Evolutionary conservation across 176 grass and related monocot genomes (phyloP), one percentile per base, ranked within the genome.

Genomic region (Eleusine coracana): DNA sequence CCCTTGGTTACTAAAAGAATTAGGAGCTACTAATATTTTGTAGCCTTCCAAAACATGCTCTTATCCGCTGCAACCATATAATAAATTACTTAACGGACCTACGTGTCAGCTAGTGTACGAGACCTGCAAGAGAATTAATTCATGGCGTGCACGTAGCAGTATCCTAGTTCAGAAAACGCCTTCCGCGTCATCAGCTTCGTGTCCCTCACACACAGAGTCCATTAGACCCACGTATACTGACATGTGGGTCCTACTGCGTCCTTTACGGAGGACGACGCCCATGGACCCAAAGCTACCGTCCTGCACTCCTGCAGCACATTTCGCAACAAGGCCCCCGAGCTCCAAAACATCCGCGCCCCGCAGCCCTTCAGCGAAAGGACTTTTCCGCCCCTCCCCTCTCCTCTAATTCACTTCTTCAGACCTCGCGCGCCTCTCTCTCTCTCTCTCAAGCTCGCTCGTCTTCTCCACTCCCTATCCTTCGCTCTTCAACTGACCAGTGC

Each of bases 391-490:
- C 87, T 81, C 16, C 8, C 2, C 8, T 3, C 65, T 36, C 58
- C 58, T 40, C 64, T 34, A 74, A 88, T 86, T 90, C 84, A 58
- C 85, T 41, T 71, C 68, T 51, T 42, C 64, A 48, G 31, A 75
- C 77, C 76, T 70, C 55, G 34, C 73, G 42, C 52, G 37, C 42
- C 83, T 74, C 45, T 38, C 36, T 56, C 85, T 73, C 44, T 45
- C 46, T 34, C 31, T 34, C 31, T 34, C 49, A 63, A 50, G 52
- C 52, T 68, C 37, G 76, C 71, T 72, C 73, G 50, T 56, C 42
- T 56, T 72, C 79, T 45, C 66, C 68, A 42, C 60, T 51, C 70
- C 56, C 77, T 74, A 67, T 71, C 71, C 76, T 85, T 76, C 70
- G 42, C 82, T 55, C 77, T 80, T 20, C 46, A 63, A 62, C 77